A percentile compares a stretch with the other conserved stretches of the same genome.
Evolutionary conservation across 2,329 filamentous ascomycete species (phyloP).

Genomic region (Alternaria triticimaculans): DNA sequence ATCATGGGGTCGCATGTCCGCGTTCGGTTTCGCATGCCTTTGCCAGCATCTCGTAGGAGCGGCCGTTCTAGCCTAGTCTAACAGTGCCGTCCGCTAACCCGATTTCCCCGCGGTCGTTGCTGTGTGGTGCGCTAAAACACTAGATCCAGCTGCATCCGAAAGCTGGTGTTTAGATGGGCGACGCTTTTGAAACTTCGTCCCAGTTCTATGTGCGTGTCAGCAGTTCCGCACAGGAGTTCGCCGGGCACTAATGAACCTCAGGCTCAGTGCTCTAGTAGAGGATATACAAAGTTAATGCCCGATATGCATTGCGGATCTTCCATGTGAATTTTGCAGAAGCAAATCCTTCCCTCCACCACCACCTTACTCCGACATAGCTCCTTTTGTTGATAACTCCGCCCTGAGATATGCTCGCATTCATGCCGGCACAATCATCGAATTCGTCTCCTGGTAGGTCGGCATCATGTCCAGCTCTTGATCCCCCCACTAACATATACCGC

Average conservation of each 20-base stretch:
- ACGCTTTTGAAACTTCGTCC: constrained; percentile 42
- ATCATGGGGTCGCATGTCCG: constrained; percentile 21
- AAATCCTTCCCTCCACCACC: constrained; percentile 27
- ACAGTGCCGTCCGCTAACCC: constrained; percentile 35
- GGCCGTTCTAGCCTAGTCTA: constrained; percentile 39
- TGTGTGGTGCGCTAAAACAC: constrained; percentile 41
- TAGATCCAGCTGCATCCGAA: constrained; percentile 42
- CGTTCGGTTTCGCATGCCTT: constrained; percentile 26
- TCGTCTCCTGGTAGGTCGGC: constrained; percentile 40
- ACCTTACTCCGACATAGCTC: constrained; percentile 28
- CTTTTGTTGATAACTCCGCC: constrained; percentile 25
- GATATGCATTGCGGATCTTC: constrained; percentile 37
- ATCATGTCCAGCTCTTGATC: constrained; percentile 1
- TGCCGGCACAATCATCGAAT: constrained; percentile 45
- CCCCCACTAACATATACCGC: constrained; percentile 17
- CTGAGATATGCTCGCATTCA: constrained; percentile 47
- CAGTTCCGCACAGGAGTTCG: constrained; percentile 35
- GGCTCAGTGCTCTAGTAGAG: constrained; percentile 27
- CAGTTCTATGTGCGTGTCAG: constrained; percentile 41
- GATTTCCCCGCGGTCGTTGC: constrained; percentile 44
- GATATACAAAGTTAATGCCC: constrained; percentile 44
- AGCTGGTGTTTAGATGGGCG: constrained; percentile 40
- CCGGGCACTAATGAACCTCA: constrained; percentile 36
- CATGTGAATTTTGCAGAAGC: constrained; percentile 31
- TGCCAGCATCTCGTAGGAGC: constrained; percentile 34